Evolutionary conservation across 2,329 filamentous ascomycete genomes (phyloP), one percentile per base, ranked within the genome.

Genomic region (Stemphylium beticola): DNA sequence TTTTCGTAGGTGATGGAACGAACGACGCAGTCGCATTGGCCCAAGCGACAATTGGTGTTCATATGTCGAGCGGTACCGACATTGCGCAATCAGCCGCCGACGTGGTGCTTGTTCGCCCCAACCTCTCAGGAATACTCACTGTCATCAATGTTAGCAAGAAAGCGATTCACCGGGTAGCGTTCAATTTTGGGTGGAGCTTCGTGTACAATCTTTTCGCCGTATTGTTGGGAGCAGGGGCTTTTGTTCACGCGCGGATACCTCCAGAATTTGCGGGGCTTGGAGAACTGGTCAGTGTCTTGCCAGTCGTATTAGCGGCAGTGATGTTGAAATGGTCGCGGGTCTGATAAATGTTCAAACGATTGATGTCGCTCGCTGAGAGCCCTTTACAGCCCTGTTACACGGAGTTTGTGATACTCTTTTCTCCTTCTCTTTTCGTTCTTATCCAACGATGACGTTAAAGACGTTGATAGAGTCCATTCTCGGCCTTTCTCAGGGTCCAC

Each of bases 1-100:
- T 92, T 5, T 93, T 93, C 73, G 82, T 83, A 52, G 90, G 90
- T 33, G 90, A 95, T 63, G 91, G 91, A 0, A 92, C 88, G n/a
- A 93, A 93, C 69, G 90, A 93, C 64, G 89, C 90, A 0, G 80
- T 85, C 1, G 90, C 90, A 0, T 80, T 93, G 0, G 85, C 88
- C 0, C 84, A 87, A 66, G 88, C 90, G 1, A 84, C 82, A 1
- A 82, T 93, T 36, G 90, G 91, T 15, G 78, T 92, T 0, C 87
- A 90, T 62, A 85, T 93, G 70, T 83, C 82, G 52, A 80, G 76
- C 44, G 80, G 67, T 8, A 70, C 66, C 10, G 89, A 91, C 52
- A 79, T 93, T 2, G 87, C 90, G 0, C 76, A 83, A 51, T 82
- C 79, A 0, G 87, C 88, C 0, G 87, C 90, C 0, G 88, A 92